These are phyloP conservation scores for Suillus weaverae DNA, from an alignment of 768 basidiomycete genomes.

Conservation along the genomic window DNA sequence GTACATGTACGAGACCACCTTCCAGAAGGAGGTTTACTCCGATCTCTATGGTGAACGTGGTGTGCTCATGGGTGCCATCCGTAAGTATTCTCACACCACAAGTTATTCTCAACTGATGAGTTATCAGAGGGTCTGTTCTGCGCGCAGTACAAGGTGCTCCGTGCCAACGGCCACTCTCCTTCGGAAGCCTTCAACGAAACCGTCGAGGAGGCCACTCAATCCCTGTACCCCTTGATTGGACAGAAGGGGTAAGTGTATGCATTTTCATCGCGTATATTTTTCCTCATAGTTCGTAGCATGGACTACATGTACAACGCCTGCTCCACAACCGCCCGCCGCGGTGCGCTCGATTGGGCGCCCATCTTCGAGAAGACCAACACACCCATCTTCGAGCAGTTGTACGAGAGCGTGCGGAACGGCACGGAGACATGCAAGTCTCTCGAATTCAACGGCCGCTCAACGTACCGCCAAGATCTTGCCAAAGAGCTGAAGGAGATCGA, in stretches of 20 bases:
- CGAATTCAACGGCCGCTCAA: constrained; percentile 90
- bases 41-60: constrained; percentile 99
- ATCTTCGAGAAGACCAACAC: constrained; percentile 93
- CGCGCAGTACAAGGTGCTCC: constrained; percentile 97
- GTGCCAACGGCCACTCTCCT: constrained; percentile 93
- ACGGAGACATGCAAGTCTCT: constrained; percentile 96
- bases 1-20: constrained; percentile 98
- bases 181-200: constrained; percentile 99
- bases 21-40: constrained; percentile 99
- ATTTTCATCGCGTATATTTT: not conserved
- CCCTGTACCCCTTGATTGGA: constrained; percentile 95
- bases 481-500: constrained; percentile 94
- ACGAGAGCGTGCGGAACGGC: constrained; percentile 92
- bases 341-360: constrained; percentile 99
- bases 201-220: constrained; percentile 99
- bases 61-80: constrained; percentile 97
- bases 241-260: constrained; percentile 70
- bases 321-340: constrained; percentile 98
- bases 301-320: constrained; percentile 99
- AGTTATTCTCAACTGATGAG: constrained; percentile 7
- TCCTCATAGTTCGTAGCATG: constrained; percentile 56
- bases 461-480: constrained; percentile 91
- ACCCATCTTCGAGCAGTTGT: constrained; percentile 93
- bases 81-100: constrained; percentile 42
- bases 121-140: constrained; percentile 91